A percentile compares a stretch with the other conserved stretches of the same genome.
phyloP scores from a whole-genome alignment of 441 rosid species.

The Pelargonium fulgidum region DNA sequence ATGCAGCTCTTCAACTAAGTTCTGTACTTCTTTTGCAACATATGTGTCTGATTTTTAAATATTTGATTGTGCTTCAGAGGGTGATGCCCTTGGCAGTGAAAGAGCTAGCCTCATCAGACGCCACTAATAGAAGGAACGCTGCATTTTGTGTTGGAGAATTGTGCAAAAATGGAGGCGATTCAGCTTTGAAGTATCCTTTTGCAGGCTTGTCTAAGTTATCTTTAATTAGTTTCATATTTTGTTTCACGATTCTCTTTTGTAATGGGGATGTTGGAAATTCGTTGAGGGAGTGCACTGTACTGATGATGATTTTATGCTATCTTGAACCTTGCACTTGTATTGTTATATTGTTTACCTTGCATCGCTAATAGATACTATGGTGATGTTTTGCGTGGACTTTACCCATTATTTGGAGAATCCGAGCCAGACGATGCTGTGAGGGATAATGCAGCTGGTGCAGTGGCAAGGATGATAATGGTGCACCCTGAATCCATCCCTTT shows the following conservation, averaged over 20 bases:
- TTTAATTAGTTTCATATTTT: background rate
- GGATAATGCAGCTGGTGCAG: slow-evolving; percentile 99
- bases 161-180: slow-evolving; percentile 90
- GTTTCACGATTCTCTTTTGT: slow-evolving; percentile 4
- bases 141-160: slow-evolving; percentile 97
- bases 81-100: slow-evolving; percentile 86
- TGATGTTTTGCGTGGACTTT: slow-evolving; percentile 65
- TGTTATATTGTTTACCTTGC: slow-evolving; percentile 34
- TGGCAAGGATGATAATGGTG: slow-evolving; percentile 94
- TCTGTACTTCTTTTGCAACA: slow-evolving; percentile 22
- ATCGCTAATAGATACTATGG: slow-evolving; percentile 59
- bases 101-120: slow-evolving; percentile 72
- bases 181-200: slow-evolving; percentile 79
- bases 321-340: background rate
- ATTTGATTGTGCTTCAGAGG: slow-evolving; percentile 48
- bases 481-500: slow-evolving; percentile 83
- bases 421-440: slow-evolving; percentile 93
- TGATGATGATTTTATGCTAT: slow-evolving; percentile 1
- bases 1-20: slow-evolving; percentile 5
- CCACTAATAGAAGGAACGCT: slow-evolving; percentile 96
- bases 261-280: slow-evolving; percentile 4
- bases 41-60: slow-evolving; percentile 21
- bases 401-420: slow-evolving; percentile 82
- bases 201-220: slow-evolving; percentile 13
- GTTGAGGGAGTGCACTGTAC: slow-evolving; percentile 1